Evolutionary conservation across 441 rosid genomes (phyloP), one percentile per base, ranked within the genome.

Genomic region (Adansonia rubrostipa): DNA sequence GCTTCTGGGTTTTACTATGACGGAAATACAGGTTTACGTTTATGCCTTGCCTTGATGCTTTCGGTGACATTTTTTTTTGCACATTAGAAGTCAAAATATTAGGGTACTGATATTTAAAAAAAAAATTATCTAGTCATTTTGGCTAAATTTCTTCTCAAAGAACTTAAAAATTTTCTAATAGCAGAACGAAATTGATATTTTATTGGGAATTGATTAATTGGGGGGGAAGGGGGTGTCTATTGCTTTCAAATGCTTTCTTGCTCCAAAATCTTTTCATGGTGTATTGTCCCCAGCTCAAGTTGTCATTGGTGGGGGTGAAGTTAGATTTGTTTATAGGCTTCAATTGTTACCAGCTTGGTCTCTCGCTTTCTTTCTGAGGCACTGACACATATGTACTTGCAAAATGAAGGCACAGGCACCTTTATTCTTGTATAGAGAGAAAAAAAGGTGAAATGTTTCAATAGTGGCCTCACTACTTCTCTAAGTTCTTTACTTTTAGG

Each of bases 1-100:
- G 93, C 95, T 80, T 94, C 99, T 79, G 97, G 97, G 74, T 94
- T 94, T 86, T 96, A 96, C 90, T 94, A 92, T 67, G 99, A 96
- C 79, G 97, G 99, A 83, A 92, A 89, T 87, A 85, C 98, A 87
- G 99, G 99, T 94, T 71, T 78, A 78, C 60, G 56, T 74, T 67
- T 36, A 36, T 79, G 20, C 63, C 11, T 58, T 70, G 61, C 53
- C 20, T 79, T 56, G 6, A 63, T 40, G 56, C 53, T 54, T n/a
- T 44, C 65, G 1, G 75, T n/a, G 48, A 17, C 40, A 2, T 33
- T 6, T 44, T 19, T 19, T 76, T n/a, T 65, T 13, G 40, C 19
- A 17, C 7, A 8, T 76, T 5, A 63, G 51, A 65, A 11, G 9
- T 19, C 3, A 36, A 64, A 61, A 75, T 24, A 42, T 61, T 22